phyloP scores from a whole-genome alignment of 768 basidiomycete genomes.

The Naganishia kalamii region DNA sequence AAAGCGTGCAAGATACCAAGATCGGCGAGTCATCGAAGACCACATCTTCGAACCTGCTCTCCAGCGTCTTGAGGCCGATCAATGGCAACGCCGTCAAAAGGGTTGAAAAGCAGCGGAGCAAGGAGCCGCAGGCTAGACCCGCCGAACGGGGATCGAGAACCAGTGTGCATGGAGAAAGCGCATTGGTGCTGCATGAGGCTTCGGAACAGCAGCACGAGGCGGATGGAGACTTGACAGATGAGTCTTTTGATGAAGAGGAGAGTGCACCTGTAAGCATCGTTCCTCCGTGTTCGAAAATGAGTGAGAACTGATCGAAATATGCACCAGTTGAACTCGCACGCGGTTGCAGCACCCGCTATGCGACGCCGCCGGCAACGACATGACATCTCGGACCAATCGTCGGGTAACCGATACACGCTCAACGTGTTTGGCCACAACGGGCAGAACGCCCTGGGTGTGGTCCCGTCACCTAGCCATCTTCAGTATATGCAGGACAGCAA shows the following conservation, averaged over 20 bases:
- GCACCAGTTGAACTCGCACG: neutral
- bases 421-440: slow-evolving; percentile 17
- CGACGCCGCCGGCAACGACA: neutral
- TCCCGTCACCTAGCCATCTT: neutral
- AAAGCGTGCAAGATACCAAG: neutral
- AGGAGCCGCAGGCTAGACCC: neutral
- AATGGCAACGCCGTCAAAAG: slow-evolving; percentile 24
- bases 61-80: neutral
- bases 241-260: neutral
- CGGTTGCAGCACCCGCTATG: neutral
- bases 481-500: slow-evolving; percentile 14
- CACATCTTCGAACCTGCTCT: neutral
- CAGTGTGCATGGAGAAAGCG: neutral
- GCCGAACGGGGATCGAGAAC: neutral
- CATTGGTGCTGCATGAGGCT: neutral
- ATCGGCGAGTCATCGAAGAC: neutral
- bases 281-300: neutral
- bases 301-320: neutral
- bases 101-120: slow-evolving; percentile 31
- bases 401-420: slow-evolving; percentile 11
- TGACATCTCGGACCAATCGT: neutral
- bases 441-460: slow-evolving; percentile 3
- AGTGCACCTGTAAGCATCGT: neutral
- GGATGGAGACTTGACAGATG: neutral
- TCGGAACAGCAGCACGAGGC: no score